Conservation (phyloP, 2,329 filamentous ascomycete species). For the Monosporascus sp. region DNA sequence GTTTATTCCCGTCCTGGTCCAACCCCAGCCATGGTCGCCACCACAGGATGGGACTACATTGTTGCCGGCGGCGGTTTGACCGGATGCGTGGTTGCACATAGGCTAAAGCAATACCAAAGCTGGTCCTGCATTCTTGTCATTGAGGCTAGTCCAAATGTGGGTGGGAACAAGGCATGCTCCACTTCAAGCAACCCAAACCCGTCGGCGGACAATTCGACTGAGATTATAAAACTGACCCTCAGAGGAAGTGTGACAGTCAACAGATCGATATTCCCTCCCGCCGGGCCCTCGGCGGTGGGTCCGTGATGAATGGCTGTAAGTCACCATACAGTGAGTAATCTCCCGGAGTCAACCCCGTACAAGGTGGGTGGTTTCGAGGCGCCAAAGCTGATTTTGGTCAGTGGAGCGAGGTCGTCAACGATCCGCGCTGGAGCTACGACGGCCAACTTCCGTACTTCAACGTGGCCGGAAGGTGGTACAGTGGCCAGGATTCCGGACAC, state of each 20-base stretch:
- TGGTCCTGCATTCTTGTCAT: constrained; percentile 13
- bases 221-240: constrained; percentile 13
- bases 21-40: neutral
- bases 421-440: constrained; percentile 35
- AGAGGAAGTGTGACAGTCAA: constrained; percentile 10
- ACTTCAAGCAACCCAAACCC: constrained; percentile 12
- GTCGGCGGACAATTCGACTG: constrained; percentile 18
- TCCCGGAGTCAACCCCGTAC: neutral
- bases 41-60: constrained; percentile 13
- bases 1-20: no score
- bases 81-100: constrained; percentile 14
- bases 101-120: constrained; percentile 10
- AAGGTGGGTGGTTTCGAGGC: constrained; percentile 34
- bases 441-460: constrained; percentile 36
- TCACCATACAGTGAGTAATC: neutral
- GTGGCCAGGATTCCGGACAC: constrained; percentile 2
- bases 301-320: constrained; percentile 19
- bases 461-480: constrained; percentile 25
- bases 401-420: constrained; percentile 31
- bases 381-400: constrained; percentile 36
- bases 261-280: constrained; percentile 11
- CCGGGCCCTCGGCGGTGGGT: constrained; percentile 15
- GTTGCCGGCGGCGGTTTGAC: constrained; percentile 17
- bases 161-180: constrained; percentile 11
- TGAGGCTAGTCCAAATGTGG: constrained; percentile 18